Base-by-base conservation (phyloP, 306 rosid genomes). In the Myrica gale region DNA sequence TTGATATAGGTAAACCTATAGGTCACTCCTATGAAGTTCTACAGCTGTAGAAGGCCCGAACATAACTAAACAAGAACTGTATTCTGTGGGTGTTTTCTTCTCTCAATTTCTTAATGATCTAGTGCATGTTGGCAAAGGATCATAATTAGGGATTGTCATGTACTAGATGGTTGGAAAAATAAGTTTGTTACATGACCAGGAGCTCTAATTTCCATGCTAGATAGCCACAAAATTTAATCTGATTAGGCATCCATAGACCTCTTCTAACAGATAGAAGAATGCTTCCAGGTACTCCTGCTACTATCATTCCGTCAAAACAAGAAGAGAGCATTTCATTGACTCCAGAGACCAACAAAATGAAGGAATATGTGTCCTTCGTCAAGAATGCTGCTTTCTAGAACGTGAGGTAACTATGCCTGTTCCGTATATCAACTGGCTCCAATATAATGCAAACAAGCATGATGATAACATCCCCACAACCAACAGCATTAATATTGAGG, bases 51-150 rank as follows among this genome's bases (percentile, higher is more conserved):
- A 57, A 13, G 70, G 56, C 19, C 17, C 21, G 39, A 45, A 62
- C 0, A 74, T 69, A 46, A 79, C 61, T 72, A 72, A 39, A 6
- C 44, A 41, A 68, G 10, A 76, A 68, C 32, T 69, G 16, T 21
- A 54, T 55, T 51, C 50, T 53, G 47, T 56, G 23, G 12, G 57
- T 19, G 23, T 48, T 62, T 69, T 74, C 53, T 76, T 73, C 50
- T 23, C 62, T 53, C 21, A 72, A 39, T 66, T 73, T 68, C 45
- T 16, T 11, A 60, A 60, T 58, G 67, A 60, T 60, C 39, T 23
- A 61, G 43, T 61, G 12, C 55, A 51, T 32, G 44, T 61, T 44
- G 68, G 68, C 3, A 26, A 61, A 61, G 68, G 7, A 26, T 26
- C 68, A 61, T 32, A 4, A 61, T 26, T 7, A 61, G 26, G 68